These are phyloP conservation scores for Arbutus unedo DNA, from an alignment of 148 eudicot genomes.

Conservation along the genomic window DNA sequence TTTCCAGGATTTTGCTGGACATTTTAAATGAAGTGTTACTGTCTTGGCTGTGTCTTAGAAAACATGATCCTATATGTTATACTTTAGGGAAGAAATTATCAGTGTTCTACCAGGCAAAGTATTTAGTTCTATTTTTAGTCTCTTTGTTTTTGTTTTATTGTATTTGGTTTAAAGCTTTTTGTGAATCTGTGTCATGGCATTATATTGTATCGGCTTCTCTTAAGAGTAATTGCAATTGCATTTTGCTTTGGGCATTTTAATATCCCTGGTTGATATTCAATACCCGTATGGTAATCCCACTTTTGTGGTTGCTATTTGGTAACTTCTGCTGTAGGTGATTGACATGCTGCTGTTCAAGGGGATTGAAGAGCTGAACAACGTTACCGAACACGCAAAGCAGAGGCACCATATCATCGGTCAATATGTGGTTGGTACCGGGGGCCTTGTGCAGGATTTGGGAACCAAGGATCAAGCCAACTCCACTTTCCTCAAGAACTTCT, in stretches of 20 bases:
- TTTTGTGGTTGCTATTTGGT: background rate
- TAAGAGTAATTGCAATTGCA: background rate
- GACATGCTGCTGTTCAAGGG: slow-evolving; percentile 89
- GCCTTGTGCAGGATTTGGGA: slow-evolving; percentile 52
- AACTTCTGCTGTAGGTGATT: slow-evolving; percentile 61
- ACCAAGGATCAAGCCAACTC: slow-evolving; percentile 53
- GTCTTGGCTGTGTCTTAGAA: no score
- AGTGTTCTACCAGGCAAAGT: no score
- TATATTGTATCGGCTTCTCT: background rate
- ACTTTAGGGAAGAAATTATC: no score
- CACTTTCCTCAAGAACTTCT: slow-evolving; percentile 65
- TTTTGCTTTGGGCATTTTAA: background rate
- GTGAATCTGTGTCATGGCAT: no score
- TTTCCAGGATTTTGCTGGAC: no score
- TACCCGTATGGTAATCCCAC: background rate
- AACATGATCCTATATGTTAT: no score
- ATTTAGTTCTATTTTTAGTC: no score
- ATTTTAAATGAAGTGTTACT: no score
- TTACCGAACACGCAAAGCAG: slow-evolving; percentile 87
- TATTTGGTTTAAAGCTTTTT: no score
- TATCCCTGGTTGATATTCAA: background rate
- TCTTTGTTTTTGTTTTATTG: no score
- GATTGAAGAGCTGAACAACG: slow-evolving; percentile 68
- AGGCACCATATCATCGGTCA: slow-evolving; percentile 93
- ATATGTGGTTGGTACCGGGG: slow-evolving; percentile 65